Conservation (phyloP, 176 grass and related monocot species). For the Phoenix roebelenii region DNA sequence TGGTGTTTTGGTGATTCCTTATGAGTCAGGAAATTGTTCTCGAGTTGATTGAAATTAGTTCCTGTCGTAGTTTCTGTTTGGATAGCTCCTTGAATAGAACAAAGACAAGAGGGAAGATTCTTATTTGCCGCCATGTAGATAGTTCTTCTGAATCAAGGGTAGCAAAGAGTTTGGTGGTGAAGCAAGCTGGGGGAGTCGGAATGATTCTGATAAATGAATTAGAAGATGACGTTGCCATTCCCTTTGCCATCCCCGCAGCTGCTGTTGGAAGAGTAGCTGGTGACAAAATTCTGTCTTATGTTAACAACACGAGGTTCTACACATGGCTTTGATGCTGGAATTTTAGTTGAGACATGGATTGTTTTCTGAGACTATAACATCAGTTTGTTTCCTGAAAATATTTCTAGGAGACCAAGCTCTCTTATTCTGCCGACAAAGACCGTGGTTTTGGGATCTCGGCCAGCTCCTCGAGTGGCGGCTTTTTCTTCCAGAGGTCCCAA, state of each 20-base stretch:
- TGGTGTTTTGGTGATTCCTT: too few species aligned
- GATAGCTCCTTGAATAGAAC: background rate
- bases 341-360: background rate
- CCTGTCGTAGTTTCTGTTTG: background rate
- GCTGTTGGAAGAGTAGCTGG: background rate
- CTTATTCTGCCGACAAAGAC: constrained; percentile 9
- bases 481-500: constrained; percentile 28
- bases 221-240: background rate
- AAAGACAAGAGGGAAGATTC: background rate
- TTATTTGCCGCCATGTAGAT: background rate
- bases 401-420: constrained; percentile 2
- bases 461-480: constrained; percentile 16
- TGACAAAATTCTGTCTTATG: background rate
- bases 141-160: background rate
- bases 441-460: background rate
- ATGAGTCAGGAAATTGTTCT: too few species aligned
- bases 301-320: constrained; percentile 9
- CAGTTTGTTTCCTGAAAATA: too few species aligned
- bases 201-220: constrained; percentile 1
- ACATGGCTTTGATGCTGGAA: background rate
- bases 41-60: background rate
- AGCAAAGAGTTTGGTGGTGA: background rate
- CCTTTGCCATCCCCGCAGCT: background rate
- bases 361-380: background rate
- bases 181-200: background rate